A percentile compares a stretch with the other conserved stretches of the same genome.
Evolutionary conservation across 2,329 filamentous ascomycete genomes (phyloP).

Genomic region (Raffaelea ambrosiae): DNA sequence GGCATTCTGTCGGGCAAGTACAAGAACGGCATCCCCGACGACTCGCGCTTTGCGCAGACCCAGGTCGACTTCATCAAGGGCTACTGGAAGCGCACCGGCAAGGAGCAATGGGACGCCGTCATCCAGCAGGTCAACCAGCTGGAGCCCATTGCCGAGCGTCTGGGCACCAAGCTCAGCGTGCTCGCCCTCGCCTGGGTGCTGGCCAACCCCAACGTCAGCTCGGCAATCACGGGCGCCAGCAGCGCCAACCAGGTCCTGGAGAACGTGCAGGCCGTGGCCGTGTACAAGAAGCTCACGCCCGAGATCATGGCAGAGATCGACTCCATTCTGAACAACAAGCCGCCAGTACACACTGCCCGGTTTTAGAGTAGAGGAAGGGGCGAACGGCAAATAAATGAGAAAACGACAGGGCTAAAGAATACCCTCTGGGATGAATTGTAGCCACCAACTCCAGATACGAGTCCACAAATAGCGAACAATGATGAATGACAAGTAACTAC

Average conservation of each 20-base stretch:
- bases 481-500: no score
- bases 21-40: constrained; percentile 53
- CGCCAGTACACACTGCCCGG: constrained; percentile 29
- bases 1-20: constrained; percentile 56
- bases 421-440: no score
- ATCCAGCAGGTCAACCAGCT: constrained; percentile 49
- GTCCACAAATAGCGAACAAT: no score
- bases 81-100: constrained; percentile 44
- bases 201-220: constrained; percentile 52
- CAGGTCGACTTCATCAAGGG: constrained; percentile 47
- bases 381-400: background rate
- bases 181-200: constrained; percentile 56
- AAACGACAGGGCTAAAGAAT: no score
- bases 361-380: constrained; percentile 14
- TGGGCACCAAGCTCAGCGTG: constrained; percentile 48
- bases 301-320: constrained; percentile 54
- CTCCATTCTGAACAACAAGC: constrained; percentile 49
- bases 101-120: constrained; percentile 41
- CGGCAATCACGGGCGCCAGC: constrained; percentile 54
- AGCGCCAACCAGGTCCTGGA: constrained; percentile 51
- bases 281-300: constrained; percentile 47
- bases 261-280: constrained; percentile 44
- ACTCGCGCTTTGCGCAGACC: constrained; percentile 48
- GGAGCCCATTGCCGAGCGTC: constrained; percentile 53
- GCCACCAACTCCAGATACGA: no score